phyloP scores from a whole-genome alignment of 352 stramenopile genomes.

The Phytophthora colocasiae region DNA sequence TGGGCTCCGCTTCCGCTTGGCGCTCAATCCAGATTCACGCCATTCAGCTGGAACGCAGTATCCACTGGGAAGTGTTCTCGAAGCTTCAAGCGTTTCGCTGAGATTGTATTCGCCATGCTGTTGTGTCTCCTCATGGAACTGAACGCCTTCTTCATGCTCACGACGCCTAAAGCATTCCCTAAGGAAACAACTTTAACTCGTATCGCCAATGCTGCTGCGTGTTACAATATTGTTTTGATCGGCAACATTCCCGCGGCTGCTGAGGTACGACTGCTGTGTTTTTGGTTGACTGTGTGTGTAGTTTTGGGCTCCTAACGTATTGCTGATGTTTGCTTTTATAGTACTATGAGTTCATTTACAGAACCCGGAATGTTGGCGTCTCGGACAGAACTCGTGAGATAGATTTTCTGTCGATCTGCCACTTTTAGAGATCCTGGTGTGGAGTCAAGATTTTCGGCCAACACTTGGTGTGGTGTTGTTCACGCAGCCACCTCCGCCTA shows the following conservation, averaged over 20 bases:
- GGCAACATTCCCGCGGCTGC: conserved; percentile 81
- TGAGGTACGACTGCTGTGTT: conserved; percentile 51
- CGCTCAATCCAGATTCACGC: conserved; percentile 91
- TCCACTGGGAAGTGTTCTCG: conserved; percentile 93
- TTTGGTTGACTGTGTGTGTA: not conserved
- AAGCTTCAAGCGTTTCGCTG: conserved; percentile 89
- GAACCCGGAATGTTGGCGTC: conserved; percentile 78
- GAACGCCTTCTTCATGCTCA: conserved; percentile 95
- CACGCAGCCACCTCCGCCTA: conserved; percentile 53
- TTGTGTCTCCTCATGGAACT: conserved; percentile 89
- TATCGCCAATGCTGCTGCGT: conserved; percentile 80
- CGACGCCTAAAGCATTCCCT: conserved; percentile 85
- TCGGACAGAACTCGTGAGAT: conserved; percentile 87
- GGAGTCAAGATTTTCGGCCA: conserved; percentile 82
- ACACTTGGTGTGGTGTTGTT: conserved; percentile 73
- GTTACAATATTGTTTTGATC: conserved; percentile 83
- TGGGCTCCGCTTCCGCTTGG: conserved; percentile 67
- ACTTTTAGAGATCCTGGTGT: conserved; percentile 83
- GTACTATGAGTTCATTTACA: conserved; percentile 89
- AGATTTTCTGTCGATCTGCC: conserved; percentile 72
- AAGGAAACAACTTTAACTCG: conserved; percentile 89
- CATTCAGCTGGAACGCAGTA: conserved; percentile 90
- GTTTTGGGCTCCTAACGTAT: conserved; percentile 13
- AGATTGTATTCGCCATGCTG: conserved; percentile 88
- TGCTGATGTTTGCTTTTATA: conserved; percentile 17